phyloP scores from a whole-genome alignment of 2,329 filamentous ascomycete species.

The Zelopaecilomyces penicillatus region DNA sequence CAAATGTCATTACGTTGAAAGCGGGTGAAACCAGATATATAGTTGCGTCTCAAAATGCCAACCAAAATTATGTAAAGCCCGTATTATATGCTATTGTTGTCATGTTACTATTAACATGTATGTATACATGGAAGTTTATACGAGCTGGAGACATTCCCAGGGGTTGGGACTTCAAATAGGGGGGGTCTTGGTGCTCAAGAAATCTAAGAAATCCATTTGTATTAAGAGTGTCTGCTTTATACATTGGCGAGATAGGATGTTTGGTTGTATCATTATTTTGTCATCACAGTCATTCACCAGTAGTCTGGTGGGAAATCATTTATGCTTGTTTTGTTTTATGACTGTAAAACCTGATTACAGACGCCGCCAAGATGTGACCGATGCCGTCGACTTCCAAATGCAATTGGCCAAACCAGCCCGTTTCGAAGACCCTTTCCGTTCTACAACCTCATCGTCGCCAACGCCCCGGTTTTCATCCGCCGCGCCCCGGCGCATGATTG shows the following conservation, averaged over 20 bases:
- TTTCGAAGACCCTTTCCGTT: conserved; percentile 37
- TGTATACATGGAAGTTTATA: no score
- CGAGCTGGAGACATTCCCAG: no score
- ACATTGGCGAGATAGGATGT: neutral
- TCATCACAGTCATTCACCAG: conserved; percentile 26
- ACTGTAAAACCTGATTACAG: conserved; percentile 58
- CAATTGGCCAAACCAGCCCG: conserved; percentile 54
- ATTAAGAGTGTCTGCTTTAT: no score
- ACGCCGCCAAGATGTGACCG: conserved; percentile 59
- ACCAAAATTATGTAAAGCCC: no score
- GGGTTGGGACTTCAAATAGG: no score
- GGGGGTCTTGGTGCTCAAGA: no score
- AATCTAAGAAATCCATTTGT: no score
- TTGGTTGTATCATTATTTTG: neutral
- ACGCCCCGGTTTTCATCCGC: conserved; percentile 5
- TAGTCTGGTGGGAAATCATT: conserved; percentile 25
- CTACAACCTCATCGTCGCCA: conserved; percentile 30
- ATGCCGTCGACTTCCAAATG: conserved; percentile 59
- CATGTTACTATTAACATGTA: no score
- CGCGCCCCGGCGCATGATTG: conserved; percentile 15
- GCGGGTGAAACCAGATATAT: no score
- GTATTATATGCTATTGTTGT: no score
- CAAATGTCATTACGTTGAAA: no score
- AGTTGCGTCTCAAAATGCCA: no score
- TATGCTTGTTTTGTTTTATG: conserved; percentile 42